Evolutionary conservation across 805 yeast genomes (phyloP).

Genomic region (Metschnikowia henanensis): DNA sequence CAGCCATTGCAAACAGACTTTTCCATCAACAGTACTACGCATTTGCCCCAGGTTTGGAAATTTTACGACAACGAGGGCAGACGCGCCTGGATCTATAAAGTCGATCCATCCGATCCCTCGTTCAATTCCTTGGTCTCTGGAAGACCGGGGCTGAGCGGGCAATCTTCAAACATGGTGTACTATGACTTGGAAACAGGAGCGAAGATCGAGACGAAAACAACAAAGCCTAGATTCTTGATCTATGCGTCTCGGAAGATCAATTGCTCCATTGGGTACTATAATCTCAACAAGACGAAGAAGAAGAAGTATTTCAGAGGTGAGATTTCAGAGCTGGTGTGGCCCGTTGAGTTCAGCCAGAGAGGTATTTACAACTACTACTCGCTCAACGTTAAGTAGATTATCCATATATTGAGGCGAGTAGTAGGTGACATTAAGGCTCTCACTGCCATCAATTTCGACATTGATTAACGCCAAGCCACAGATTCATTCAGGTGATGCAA

Average conservation of each 20-base stretch:
- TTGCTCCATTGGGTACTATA: conserved; percentile 53
- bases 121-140: conserved; percentile 26
- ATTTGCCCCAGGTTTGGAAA: conserved; percentile 45
- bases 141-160: conserved; percentile 10
- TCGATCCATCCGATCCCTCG: conserved; percentile 30
- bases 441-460: too few species aligned
- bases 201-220: conserved; percentile 47
- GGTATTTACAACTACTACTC: conserved; percentile 62
- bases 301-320: conserved; percentile 31
- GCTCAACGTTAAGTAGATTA: conserved; percentile 36
- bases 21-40: conserved; percentile 21
- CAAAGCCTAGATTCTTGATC: conserved; percentile 50
- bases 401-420: not conserved
- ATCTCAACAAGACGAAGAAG: conserved; percentile 34
- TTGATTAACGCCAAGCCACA: too few species aligned
- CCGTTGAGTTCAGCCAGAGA: conserved; percentile 50
- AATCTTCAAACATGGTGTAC: conserved; percentile 44
- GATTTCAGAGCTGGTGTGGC: conserved; percentile 45
- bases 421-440: too few species aligned
- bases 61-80: conserved; percentile 66
- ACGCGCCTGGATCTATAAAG: conserved; percentile 75
- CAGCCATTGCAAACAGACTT: conserved; percentile 32
- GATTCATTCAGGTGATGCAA: too few species aligned
- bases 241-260: conserved; percentile 55
- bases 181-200: conserved; percentile 67